phyloP scores from a whole-genome alignment of 2,329 filamentous ascomycete genomes.

The Dactylonectria macrodidyma region DNA sequence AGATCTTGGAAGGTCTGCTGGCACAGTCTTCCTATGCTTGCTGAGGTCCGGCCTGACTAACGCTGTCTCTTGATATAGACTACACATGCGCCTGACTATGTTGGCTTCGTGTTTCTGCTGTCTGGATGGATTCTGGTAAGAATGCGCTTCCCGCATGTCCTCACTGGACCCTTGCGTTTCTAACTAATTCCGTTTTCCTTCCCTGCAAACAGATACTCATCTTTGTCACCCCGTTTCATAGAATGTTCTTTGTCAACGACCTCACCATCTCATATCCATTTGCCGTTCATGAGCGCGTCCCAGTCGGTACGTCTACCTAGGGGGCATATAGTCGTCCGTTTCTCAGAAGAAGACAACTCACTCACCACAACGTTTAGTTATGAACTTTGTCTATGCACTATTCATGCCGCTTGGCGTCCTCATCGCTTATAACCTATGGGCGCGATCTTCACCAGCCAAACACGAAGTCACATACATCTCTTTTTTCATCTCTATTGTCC shows the following conservation, averaged over 20 bases:
- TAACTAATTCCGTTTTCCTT: conserved; percentile 22
- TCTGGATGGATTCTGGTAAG: conserved; percentile 75
- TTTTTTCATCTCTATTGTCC: conserved; percentile 81
- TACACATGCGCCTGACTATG: conserved; percentile 90
- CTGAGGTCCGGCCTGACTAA: conserved; percentile 1
- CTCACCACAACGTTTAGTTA: conserved; percentile 57
- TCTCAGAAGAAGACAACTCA: neutral
- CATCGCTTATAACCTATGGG: conserved; percentile 73
- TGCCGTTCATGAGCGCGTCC: conserved; percentile 86
- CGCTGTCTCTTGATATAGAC: conserved; percentile 62
- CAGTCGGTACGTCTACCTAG: conserved; percentile 72
- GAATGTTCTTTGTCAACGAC: conserved; percentile 93
- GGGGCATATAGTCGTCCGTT: too few relatives aligned
- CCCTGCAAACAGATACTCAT: conserved; percentile 44
- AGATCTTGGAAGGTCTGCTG: conserved; percentile 64
- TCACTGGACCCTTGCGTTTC: conserved; percentile 15
- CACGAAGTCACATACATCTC: conserved; percentile 89
- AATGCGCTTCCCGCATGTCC: conserved; percentile 20
- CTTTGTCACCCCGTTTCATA: conserved; percentile 86
- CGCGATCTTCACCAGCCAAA: conserved; percentile 80
- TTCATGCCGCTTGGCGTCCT: conserved; percentile 79
- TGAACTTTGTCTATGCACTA: conserved; percentile 86
- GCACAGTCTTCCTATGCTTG: neutral
- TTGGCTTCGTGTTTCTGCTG: conserved; percentile 82
- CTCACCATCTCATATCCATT: conserved; percentile 88